Evolutionary conservation across 2,329 filamentous ascomycete genomes (phyloP).

Genomic region (Phialemoniopsis sp.): DNA sequence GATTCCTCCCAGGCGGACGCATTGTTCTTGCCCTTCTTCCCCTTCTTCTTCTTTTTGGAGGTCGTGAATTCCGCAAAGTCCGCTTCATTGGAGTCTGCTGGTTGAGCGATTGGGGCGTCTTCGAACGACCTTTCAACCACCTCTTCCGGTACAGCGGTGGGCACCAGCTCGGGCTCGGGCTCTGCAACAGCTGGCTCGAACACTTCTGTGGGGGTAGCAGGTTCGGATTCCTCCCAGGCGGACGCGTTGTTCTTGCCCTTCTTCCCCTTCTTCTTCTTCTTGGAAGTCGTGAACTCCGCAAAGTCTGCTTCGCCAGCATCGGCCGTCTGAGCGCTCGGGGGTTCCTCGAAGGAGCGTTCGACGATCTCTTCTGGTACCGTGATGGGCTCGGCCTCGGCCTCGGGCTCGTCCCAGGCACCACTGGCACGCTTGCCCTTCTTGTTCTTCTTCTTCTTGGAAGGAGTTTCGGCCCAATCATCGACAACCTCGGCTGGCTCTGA

Average conservation of each 20-base stretch:
- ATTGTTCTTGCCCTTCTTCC: neutral
- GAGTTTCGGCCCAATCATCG: conserved; percentile 15
- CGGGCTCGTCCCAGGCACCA: conserved; percentile 17
- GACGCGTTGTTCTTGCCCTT: neutral
- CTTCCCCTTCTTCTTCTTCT: conserved; percentile 2
- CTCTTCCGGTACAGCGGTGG: too few relatives aligned
- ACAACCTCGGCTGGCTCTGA: conserved; percentile 11
- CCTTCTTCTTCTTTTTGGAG: conserved; percentile 2
- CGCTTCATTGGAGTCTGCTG: neutral
- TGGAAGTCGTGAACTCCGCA: conserved; percentile 4
- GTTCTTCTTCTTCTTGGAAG: conserved; percentile 43
- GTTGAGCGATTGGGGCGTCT: too few relatives aligned
- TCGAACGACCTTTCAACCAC: too few relatives aligned
- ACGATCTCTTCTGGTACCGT: too few relatives aligned
- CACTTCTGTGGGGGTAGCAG: neutral
- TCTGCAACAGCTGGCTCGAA: too few relatives aligned
- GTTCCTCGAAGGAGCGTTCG: too few relatives aligned
- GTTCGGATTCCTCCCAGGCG: neutral
- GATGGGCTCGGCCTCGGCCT: conserved; percentile 6
- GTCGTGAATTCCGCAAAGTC: conserved; percentile 2
- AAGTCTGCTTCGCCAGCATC: neutral
- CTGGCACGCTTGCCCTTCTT: conserved; percentile 41
- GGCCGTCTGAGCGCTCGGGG: too few relatives aligned
- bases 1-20: neutral
- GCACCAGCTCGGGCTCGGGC: conserved; percentile 13